A percentile compares a stretch with the other conserved stretches of the same genome.
Evolutionary conservation across 2,329 filamentous ascomycete species (phyloP).

Genomic region (Penicillium hordei): DNA sequence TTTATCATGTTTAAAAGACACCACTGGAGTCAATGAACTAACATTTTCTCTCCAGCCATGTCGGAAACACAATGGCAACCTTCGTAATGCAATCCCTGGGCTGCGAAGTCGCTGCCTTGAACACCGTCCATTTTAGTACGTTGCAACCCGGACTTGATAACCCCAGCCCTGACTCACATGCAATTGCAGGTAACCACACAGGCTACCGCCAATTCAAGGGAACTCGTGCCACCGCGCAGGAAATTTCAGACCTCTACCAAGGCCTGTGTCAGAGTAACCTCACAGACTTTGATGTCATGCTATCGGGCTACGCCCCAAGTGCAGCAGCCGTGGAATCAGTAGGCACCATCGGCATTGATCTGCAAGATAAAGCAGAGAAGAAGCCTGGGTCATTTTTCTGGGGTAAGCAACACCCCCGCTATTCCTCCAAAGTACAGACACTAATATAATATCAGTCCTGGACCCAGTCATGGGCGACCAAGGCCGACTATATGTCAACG

Average conservation of each 20-base stretch:
- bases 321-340: constrained; percentile 81
- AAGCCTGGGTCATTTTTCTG: constrained; percentile 84
- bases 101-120: constrained; percentile 89
- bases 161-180: not conserved
- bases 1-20: constrained; percentile 8
- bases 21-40: constrained; percentile 11
- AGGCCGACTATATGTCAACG: constrained; percentile 83
- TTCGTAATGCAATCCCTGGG: constrained; percentile 92
- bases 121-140: constrained; percentile 97
- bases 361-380: constrained; percentile 64
- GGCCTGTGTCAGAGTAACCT: constrained; percentile 82
- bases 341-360: constrained; percentile 76
- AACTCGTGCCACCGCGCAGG: constrained; percentile 73
- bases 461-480: constrained; percentile 99
- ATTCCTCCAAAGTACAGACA: not conserved
- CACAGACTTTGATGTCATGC: constrained; percentile 87
- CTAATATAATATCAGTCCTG: constrained; percentile 57
- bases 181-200: constrained; percentile 78
- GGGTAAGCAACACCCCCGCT: constrained; percentile 48
- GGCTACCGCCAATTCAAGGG: constrained; percentile 89
- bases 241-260: constrained; percentile 80
- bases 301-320: constrained; percentile 91
- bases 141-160: constrained; percentile 11
- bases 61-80: constrained; percentile 95
- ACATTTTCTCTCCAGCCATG: constrained; percentile 64